Percentiles rank a stretch among this genome's conserved stretches.
Conservation (phyloP, 2,329 filamentous ascomycete species). For the Orbilia brochopaga region DNA sequence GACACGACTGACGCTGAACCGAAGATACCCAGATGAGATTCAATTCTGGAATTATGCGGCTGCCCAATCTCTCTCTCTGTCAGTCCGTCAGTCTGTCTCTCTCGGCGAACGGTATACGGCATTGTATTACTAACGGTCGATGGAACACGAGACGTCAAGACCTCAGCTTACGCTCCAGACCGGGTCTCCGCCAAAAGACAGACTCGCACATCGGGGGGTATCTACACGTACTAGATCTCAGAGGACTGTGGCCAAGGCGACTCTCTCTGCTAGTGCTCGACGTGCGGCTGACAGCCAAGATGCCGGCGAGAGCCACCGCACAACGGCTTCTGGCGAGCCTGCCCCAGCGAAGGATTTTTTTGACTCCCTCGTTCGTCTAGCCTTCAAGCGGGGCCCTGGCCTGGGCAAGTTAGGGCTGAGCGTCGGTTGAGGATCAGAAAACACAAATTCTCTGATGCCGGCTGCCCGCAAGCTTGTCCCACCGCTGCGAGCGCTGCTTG, state of each 20-base stretch:
- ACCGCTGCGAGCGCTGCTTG: background rate
- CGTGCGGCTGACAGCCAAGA: slow-evolving; percentile 47
- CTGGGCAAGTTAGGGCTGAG: slow-evolving; percentile 51
- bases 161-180: too few relatives aligned
- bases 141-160: too few relatives aligned
- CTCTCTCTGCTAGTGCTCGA: slow-evolving; percentile 19
- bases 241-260: slow-evolving; percentile 2
- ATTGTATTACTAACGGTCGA: too few relatives aligned
- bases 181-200: too few relatives aligned
- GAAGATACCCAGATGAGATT: too few relatives aligned
- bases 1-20: too few relatives aligned
- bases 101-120: too few relatives aligned
- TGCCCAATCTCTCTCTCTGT: too few relatives aligned
- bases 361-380: background rate
- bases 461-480: background rate
- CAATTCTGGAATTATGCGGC: too few relatives aligned
- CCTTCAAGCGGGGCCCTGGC: background rate
- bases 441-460: slow-evolving; percentile 34
- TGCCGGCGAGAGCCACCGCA: background rate
- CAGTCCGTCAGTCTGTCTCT: too few relatives aligned
- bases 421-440: slow-evolving; percentile 42
- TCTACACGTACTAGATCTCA: too few relatives aligned
- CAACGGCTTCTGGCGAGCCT: background rate
- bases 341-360: slow-evolving; percentile 22
- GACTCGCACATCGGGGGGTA: too few relatives aligned